Evolutionary conservation across 2,329 filamentous ascomycete genomes (phyloP).

Genomic region (Colletotrichum siamense): DNA sequence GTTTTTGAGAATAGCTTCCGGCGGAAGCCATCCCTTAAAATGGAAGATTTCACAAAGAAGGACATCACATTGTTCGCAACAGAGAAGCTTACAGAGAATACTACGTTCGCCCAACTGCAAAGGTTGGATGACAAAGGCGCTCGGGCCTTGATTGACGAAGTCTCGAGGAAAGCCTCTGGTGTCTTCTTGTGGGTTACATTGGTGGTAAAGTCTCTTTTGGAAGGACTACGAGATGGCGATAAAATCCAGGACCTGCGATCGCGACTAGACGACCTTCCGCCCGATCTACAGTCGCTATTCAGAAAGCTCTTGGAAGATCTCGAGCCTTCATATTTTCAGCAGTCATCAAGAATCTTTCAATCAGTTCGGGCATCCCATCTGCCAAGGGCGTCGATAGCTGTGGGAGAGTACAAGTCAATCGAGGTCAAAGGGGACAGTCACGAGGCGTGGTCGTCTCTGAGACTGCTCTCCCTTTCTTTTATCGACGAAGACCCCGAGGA

Average conservation of each 20-base stretch:
- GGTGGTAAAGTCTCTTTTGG: slow-evolving; percentile 14
- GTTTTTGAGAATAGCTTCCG: slow-evolving; percentile 25
- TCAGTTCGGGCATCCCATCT: background rate
- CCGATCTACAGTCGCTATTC: background rate
- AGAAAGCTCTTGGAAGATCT: background rate
- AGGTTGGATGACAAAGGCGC: background rate
- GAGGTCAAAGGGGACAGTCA: background rate
- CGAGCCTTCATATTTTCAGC: background rate
- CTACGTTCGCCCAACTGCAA: background rate
- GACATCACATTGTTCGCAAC: slow-evolving; percentile 22
- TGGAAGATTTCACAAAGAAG: slow-evolving; percentile 20
- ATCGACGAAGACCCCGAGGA: background rate
- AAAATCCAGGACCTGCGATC: background rate
- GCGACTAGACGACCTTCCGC: background rate
- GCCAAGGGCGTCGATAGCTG: background rate
- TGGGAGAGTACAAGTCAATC: background rate
- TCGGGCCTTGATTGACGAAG: background rate
- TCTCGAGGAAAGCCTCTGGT: slow-evolving; percentile 16
- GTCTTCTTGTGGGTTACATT: slow-evolving; percentile 27
- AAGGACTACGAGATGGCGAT: slow-evolving; percentile 13
- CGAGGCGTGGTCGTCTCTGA: background rate
- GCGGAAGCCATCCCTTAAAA: background rate
- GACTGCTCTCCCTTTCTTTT: background rate
- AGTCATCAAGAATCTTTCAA: background rate
- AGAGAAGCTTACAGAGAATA: background rate